These are phyloP conservation scores for Globisporangium mamillatum DNA, from an alignment of 352 stramenopile species.

Conservation along the genomic window DNA sequence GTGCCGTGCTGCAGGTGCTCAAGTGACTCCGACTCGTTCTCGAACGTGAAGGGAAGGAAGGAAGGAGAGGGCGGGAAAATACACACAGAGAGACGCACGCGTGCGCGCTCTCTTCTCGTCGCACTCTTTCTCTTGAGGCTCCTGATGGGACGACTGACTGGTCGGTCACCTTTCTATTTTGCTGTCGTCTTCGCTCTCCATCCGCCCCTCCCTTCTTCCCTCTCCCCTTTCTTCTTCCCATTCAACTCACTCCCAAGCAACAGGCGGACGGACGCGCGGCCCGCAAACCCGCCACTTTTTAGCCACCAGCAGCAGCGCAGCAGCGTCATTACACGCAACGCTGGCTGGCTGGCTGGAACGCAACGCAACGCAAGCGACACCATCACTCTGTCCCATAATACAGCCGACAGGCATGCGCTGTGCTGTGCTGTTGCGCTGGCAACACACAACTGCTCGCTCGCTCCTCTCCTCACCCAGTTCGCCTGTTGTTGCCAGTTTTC, in stretches of 20 bases:
- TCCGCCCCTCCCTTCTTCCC: slow-evolving; percentile 5
- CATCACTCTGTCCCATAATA: slow-evolving; percentile 1
- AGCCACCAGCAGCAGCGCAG: not conserved
- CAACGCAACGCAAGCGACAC: not conserved
- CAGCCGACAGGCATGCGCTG: not conserved
- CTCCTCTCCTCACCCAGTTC: not conserved
- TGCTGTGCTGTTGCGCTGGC: too few species aligned
- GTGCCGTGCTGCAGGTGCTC: not conserved
- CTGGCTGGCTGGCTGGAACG: not conserved
- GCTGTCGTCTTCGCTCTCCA: not conserved
- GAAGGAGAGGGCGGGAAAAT: slow-evolving; percentile 7
- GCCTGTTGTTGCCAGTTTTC: not conserved
- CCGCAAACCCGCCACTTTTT: not conserved
- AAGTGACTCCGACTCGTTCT: slow-evolving; percentile 5
- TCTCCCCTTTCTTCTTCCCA: slow-evolving; percentile 9
- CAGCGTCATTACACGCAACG: not conserved
- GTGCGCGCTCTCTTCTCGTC: not conserved
- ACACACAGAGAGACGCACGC: slow-evolving; percentile 1
- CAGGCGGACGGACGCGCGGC: not conserved
- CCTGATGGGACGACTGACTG: slow-evolving; percentile 7
- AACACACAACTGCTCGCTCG: not conserved
- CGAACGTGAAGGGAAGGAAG: not conserved
- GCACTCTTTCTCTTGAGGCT: not conserved
- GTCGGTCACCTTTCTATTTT: slow-evolving; percentile 8
- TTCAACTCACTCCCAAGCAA: not conserved